Evolutionary conservation across 257 asterid genomes (phyloP), one percentile per base, ranked within the genome.

Genomic region (Asclepias syriaca): DNA sequence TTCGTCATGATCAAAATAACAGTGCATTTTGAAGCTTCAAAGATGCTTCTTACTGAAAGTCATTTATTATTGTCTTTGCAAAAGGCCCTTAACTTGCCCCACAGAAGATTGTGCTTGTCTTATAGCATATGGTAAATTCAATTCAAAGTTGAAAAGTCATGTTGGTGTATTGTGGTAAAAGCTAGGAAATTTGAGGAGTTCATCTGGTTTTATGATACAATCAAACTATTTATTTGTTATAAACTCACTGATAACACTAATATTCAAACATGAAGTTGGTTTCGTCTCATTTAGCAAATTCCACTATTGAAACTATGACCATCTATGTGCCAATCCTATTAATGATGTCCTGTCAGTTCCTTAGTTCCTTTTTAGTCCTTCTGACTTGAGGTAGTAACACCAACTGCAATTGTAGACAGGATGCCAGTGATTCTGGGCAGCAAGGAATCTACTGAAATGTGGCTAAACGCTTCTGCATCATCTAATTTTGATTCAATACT

Each of bases 381-480:
- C 34, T 21, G 57, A 12, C 3, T 54, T 66, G 40, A 40, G 40
- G n/a, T 57, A 51, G 57, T 45, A 13, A 46, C 15, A 14, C 22
- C 65, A 70, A 63, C 48, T 65, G 14, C 13, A 53, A 29, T 74
- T 85, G 71, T 72, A 94, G 99, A 89, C 79, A 86, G 97, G 93
- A 94, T 91, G 99, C 99, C 99, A 70, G 99, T 91, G 66, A 87
- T 92, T 74, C 77, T 91, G 82, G 96, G 96, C 51, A 77, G 81
- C 90, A 84, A 87, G 84, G 93, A 85, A 75, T 84, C 96, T 43
- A 79, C 84, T 64, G 90, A 88, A 64, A 66, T 50, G 73, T 95
- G 98, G 98, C 84, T 95, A 69, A 78, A 75, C 69, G 91, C 85
- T 71, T 70, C 95, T 65, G 66, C 93, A 40, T 69, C 75, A 75